Base-by-base conservation (phyloP, 1,139 yeast species). In the Blastobotrys aristatus region DNA sequence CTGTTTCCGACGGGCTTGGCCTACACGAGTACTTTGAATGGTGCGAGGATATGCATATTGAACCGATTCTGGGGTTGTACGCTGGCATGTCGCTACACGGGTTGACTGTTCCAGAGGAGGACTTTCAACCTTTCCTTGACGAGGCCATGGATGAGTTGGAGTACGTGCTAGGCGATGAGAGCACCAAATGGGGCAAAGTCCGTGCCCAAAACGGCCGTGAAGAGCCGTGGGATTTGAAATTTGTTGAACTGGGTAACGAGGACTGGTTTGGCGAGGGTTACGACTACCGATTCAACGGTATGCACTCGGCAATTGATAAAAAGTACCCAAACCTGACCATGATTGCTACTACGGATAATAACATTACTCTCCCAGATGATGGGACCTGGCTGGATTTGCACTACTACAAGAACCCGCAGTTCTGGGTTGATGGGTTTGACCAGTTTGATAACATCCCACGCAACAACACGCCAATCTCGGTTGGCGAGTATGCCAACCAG, bases 231-330 rank as follows among this genome's bases (percentile, higher is more conserved):
- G 36, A 43, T n/a, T 17, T 43, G 29, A 29, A 21, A 21, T 43
- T 35, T 22, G 46, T 43, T 18, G 46, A 43, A 17, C 26, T 43
- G 29, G 46, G 46, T 4, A 43, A 43, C n/a, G 46, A 43, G 21
- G 46, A 43, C 35, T 26, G 14, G 14, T 36, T 34, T 29, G 21
- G 40, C 32, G 8, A n/a, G n/a, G 33, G 31, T 14, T 43, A 35
- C 20, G 40, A 24, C n/a, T 26, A 43, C 26, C 29, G 46, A n/a
- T 36, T 43, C 20, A 18, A 21, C 29, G 7, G 2, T 8, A 14
- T 35, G 18, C 30, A 43, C 26, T 14, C 33, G 20, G 40, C 45
- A 14, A 35, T 43, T 10, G 27, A 36, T 3, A 35, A 35, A 3
- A 21, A 43, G 40, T 43, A 43, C 24, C 46, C 46, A 13, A 36